Conservation (phyloP, 75 land plant genomes). For the Azolla pinnata region DNA sequence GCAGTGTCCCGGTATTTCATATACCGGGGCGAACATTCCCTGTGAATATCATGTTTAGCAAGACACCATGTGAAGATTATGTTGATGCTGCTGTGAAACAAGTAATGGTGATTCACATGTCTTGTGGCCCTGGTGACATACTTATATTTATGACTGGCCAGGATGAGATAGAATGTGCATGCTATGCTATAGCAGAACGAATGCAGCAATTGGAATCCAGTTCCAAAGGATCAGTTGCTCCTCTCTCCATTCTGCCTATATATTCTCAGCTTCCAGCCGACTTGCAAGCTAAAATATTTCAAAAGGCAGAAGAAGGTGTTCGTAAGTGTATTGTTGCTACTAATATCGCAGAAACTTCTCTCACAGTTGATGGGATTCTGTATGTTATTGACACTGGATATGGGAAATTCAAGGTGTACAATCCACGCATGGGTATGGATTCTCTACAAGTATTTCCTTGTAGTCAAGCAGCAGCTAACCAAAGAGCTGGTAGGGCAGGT, state of each 20-base stretch:
- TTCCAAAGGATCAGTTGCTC: slow-evolving; percentile 45
- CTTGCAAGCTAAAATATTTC: slow-evolving; percentile 92
- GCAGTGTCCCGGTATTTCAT: slow-evolving; percentile 88
- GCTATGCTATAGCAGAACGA: slow-evolving; percentile 78
- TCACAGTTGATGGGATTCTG: slow-evolving; percentile 92
- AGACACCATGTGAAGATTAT: slow-evolving; percentile 96
- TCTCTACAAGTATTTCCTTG: slow-evolving; percentile 97
- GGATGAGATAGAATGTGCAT: slow-evolving; percentile 89
- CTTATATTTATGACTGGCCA: slow-evolving; percentile 99
- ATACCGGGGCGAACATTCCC: slow-evolving; percentile 98
- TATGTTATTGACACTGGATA: slow-evolving; percentile 97
- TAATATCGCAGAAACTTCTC: slow-evolving; percentile 95
- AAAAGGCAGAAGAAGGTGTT: slow-evolving; percentile 91
- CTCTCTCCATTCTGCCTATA: slow-evolving; percentile 74
- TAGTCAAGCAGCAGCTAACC: slow-evolving; percentile 94
- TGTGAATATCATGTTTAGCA: slow-evolving; percentile 73
- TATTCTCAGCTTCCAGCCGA: slow-evolving; percentile 98
- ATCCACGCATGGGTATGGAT: slow-evolving; percentile 99
- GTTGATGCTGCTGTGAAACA: slow-evolving; percentile 98
- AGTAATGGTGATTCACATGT: slow-evolving; percentile 90
- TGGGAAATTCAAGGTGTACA: slow-evolving; percentile 93
- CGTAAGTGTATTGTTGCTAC: slow-evolving; percentile 97
- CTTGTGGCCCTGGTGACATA: slow-evolving; percentile 87
- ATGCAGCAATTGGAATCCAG: slow-evolving; percentile 71
- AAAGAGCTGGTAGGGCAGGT: slow-evolving; percentile 94